Conservation (phyloP, 2,329 filamentous ascomycete species). For the Cladosporium halotolerans region DNA sequence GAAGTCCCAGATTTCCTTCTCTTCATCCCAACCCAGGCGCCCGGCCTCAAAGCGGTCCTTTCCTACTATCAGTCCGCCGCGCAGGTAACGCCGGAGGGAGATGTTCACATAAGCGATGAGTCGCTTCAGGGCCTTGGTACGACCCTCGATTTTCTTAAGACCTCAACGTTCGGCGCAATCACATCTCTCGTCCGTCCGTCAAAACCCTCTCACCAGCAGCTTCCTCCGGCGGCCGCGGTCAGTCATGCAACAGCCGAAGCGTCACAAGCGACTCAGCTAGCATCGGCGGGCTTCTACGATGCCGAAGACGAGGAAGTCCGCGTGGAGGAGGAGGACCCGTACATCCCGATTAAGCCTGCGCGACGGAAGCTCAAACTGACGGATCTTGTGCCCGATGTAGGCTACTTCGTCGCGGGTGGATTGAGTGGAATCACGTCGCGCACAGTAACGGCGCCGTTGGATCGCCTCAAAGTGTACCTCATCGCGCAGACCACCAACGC, state of each 20-base stretch:
- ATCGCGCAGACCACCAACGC: constrained; percentile 76
- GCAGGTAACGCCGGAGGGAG: constrained; percentile 86
- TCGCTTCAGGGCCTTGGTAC: constrained; percentile 92
- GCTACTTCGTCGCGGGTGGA: constrained; percentile 95
- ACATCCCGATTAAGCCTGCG: constrained; percentile 30
- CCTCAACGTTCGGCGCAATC: constrained; percentile 69
- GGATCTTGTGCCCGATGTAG: constrained; percentile 70
- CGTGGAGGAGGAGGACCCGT: constrained; percentile 25
- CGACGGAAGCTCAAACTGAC: constrained; percentile 45
- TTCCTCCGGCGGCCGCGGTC: constrained; percentile 9
- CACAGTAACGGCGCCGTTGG: constrained; percentile 90
- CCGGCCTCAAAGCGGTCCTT: constrained; percentile 72
- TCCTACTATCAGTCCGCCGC: constrained; percentile 88
- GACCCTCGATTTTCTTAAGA: constrained; percentile 59
- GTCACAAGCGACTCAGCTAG: constrained; percentile 5
- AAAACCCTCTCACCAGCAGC: constrained; percentile 5
- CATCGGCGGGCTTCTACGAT: constrained; percentile 4
- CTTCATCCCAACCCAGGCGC: constrained; percentile 67
- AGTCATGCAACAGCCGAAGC: constrained; percentile 5
- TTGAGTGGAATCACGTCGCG: constrained; percentile 90
- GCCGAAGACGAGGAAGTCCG: constrained; percentile 15
- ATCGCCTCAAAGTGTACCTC: constrained; percentile 94
- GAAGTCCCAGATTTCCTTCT: constrained; percentile 70
- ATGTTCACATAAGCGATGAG: constrained; percentile 86
- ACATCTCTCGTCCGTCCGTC: constrained; percentile 41